Evolutionary conservation across 768 basidiomycete genomes (phyloP).

Genomic region (Rhodotorula kratochvilovae): DNA sequence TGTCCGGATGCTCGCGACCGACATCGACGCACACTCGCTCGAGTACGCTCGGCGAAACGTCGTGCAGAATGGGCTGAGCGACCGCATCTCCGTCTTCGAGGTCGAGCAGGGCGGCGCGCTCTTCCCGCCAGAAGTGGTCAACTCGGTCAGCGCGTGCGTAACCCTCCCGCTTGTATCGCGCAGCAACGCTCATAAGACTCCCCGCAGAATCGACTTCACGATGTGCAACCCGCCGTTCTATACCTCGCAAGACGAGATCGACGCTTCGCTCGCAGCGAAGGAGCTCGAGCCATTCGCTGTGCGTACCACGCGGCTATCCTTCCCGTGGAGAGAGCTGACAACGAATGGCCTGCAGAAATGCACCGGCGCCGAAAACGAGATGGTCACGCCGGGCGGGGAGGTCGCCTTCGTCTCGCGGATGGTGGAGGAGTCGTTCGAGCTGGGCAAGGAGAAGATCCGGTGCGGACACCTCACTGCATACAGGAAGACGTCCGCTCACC

Average conservation of each 20-base stretch:
- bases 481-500: too few relatives aligned
- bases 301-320: constrained; percentile 47
- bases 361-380: constrained; percentile 78
- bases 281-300: constrained; percentile 67
- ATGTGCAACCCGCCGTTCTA: constrained; percentile 99
- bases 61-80: constrained; percentile 55
- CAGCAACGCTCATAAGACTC: not conserved
- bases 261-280: constrained; percentile 60
- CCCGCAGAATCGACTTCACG: constrained; percentile 64
- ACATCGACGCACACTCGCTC: constrained; percentile 66
- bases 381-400: constrained; percentile 87
- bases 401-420: constrained; percentile 68
- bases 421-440: constrained; percentile 64
- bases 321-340: not conserved
- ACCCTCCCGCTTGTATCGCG: rapidly evolving
- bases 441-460: constrained; percentile 57
- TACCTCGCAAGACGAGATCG: constrained; percentile 64
- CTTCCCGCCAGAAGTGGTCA: constrained; percentile 51
- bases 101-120: constrained; percentile 50
- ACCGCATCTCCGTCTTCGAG: constrained; percentile 55
- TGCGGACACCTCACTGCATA: constrained; percentile 45
- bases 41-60: constrained; percentile 60
- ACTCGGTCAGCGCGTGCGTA: not conserved
- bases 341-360: constrained; percentile 58
- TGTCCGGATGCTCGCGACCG: constrained; percentile 49